Percentiles rank a stretch among this genome's conserved stretches.
phyloP scores from a whole-genome alignment of 129 eudicot species.

The Centrapalus pauciflorus region DNA sequence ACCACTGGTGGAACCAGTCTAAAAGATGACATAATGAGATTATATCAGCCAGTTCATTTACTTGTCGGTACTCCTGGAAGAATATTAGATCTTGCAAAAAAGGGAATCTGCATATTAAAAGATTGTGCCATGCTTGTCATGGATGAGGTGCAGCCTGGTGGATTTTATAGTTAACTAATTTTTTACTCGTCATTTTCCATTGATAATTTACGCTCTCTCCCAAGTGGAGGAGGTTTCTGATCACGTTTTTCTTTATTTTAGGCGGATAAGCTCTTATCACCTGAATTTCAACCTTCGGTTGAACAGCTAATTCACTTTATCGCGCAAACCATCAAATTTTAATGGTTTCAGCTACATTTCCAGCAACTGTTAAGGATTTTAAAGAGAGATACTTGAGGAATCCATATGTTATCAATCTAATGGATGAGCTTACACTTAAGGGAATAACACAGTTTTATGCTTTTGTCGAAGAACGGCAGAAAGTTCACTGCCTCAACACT shows the following conservation, averaged over 20 bases:
- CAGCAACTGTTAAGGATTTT: constrained; percentile 83
- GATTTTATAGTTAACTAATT: neutral
- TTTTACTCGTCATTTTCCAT: no score
- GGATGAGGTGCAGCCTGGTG: constrained; percentile 61
- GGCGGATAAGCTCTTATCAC: constrained; percentile 92
- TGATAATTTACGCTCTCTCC: neutral
- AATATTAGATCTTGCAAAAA: constrained; percentile 73
- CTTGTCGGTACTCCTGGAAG: constrained; percentile 93
- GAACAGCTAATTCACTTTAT: constrained; percentile 70
- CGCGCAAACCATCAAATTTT: constrained; percentile 68
- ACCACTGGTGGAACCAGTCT: constrained; percentile 92
- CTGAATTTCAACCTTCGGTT: constrained; percentile 83
- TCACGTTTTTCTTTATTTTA: constrained; percentile 15
- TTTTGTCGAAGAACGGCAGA: constrained; percentile 84
- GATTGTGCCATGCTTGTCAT: constrained; percentile 71
- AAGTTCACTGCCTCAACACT: constrained; percentile 82
- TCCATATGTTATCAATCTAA: constrained; percentile 81
- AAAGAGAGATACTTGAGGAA: constrained; percentile 66
- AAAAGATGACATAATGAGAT: constrained; percentile 89
- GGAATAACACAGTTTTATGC: constrained; percentile 82
- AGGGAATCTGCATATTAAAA: constrained; percentile 58
- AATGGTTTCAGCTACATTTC: constrained; percentile 88
- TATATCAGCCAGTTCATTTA: constrained; percentile 88
- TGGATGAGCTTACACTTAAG: constrained; percentile 92
- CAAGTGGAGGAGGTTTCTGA: no score